These are phyloP conservation scores for Rhizopogon vesiculosus DNA, from an alignment of 768 basidiomycete genomes.

Conservation along the genomic window DNA sequence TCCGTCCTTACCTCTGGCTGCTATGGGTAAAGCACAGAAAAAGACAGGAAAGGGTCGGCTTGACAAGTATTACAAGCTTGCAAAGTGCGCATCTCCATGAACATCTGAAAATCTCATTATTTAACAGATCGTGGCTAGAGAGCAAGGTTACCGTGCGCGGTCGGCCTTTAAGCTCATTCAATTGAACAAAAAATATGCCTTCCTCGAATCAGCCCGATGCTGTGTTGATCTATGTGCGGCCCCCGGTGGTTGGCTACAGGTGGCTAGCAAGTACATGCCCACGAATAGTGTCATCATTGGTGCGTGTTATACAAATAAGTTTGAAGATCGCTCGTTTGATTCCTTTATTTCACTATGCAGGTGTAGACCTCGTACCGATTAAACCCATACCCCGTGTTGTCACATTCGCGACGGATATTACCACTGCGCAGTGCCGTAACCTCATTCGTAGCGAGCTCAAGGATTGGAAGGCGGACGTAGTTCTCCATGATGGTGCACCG, in stretches of 20 bases:
- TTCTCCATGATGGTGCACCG: constrained; percentile 97
- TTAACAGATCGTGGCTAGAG: constrained; percentile 44
- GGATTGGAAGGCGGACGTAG: constrained; percentile 98
- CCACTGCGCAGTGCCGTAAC: constrained; percentile 84
- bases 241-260: constrained; percentile 98
- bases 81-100: constrained; percentile 50
- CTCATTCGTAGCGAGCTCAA: constrained; percentile 85
- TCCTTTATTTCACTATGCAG: constrained; percentile 32
- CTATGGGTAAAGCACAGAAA: constrained; percentile 81
- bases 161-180: constrained; percentile 99
- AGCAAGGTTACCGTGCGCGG: constrained; percentile 99
- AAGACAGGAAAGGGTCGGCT: constrained; percentile 95
- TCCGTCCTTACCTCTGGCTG: not conserved
- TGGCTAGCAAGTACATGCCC: constrained; percentile 97
- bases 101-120: not conserved
- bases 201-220: constrained; percentile 86
- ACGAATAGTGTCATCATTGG: constrained; percentile 88
- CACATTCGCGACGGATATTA: constrained; percentile 93
- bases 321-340: not conserved
- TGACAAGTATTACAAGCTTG: constrained; percentile 96
- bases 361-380: constrained; percentile 94
- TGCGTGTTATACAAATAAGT: constrained; percentile 27
- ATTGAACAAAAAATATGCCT: constrained; percentile 94
- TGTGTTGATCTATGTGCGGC: constrained; percentile 98
- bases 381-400: constrained; percentile 91